Base-by-base conservation (phyloP, 768 basidiomycete genomes). In the Tulasnella sp. region DNA sequence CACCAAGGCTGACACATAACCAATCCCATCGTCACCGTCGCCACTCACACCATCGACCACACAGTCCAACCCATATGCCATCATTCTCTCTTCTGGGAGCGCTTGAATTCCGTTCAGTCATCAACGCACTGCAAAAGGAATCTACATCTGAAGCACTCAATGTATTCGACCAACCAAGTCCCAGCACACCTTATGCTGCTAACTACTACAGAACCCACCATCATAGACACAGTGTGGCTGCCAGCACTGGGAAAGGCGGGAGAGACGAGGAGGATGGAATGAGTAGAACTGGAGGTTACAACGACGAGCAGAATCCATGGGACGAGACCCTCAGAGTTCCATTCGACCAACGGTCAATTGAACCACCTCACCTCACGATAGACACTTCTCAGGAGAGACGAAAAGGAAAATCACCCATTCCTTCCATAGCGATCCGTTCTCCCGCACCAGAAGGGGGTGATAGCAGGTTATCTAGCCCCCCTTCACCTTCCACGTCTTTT, bases 1-100 rank as follows among this genome's bases (percentile, higher is more conserved):
- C 44, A 69, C 22, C 70, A 76, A 5, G 69, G 76, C 10, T 76
- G 81, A 1, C 74, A 77, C 5, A 61, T 70, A 5, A 57, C 63
- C 42, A 57, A n/a, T 41, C 20, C 25, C 63, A 58, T 54, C 71
- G 20, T 13, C 37, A n/a, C 33, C 24, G 15, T 41, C 27, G 20
- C 45, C 8, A 15, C 22, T 28, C 16, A 37, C 45, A 1, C 27
- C 15, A 10, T 22, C 39, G 47, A 13, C 53, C 68, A 57, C 64
- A 65, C 20, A 64, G 69, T 32, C 63, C 65, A 8, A 75, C 77
- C 54, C 74, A n/a, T n/a, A n/a, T 88, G 65, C 84, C 83, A 2
- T 86, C 83, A 0, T 89, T 89, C 59, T 96, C 93, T 2, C 75
- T 99, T 1, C 76, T 98, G 4, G 89, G 93, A 7, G 95, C 95